phyloP scores from a whole-genome alignment of 805 yeast genomes.

The Schizosaccharomyces japonicus region DNA sequence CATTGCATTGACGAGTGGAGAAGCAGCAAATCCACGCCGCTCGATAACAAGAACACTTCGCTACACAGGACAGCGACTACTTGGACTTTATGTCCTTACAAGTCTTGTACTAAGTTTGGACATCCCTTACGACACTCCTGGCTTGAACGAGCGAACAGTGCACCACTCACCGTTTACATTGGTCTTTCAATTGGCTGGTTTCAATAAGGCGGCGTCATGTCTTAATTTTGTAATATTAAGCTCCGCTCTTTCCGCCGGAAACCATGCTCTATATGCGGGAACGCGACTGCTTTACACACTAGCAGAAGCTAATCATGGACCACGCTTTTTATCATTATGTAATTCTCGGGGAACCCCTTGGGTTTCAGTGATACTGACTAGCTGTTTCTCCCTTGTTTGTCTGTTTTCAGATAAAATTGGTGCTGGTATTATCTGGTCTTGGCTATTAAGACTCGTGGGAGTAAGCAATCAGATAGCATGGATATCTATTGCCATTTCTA shows the following conservation, averaged over 20 bases:
- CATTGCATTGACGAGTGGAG: conserved; percentile 57
- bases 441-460: conserved; percentile 39
- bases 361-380: conserved; percentile 30
- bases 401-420: conserved; percentile 37
- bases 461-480: conserved; percentile 42
- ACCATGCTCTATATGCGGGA: conserved; percentile 46
- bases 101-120: conserved; percentile 37
- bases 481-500: conserved; percentile 32
- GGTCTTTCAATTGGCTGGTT: conserved; percentile 43
- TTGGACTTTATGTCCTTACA: conserved; percentile 41
- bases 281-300: conserved; percentile 45
- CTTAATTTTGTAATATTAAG: conserved; percentile 49
- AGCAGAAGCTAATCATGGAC: conserved; percentile 46
- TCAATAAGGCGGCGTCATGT: conserved; percentile 42
- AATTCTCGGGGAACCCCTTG: conserved; percentile 63
- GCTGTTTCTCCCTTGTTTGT: conserved; percentile 30
- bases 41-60: conserved; percentile 51
- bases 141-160: conserved; percentile 34
- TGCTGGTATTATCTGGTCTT: conserved; percentile 31
- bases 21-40: conserved; percentile 41
- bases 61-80: conserved; percentile 64
- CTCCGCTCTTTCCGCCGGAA: conserved; percentile 53
- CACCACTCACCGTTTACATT: conserved; percentile 41
- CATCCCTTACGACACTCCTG: conserved; percentile 35
- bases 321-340: conserved; percentile 36